Evolutionary conservation across 148 eudicot genomes (phyloP), one percentile per base, ranked within the genome.

Genomic region (Salicornia ramosissima): DNA sequence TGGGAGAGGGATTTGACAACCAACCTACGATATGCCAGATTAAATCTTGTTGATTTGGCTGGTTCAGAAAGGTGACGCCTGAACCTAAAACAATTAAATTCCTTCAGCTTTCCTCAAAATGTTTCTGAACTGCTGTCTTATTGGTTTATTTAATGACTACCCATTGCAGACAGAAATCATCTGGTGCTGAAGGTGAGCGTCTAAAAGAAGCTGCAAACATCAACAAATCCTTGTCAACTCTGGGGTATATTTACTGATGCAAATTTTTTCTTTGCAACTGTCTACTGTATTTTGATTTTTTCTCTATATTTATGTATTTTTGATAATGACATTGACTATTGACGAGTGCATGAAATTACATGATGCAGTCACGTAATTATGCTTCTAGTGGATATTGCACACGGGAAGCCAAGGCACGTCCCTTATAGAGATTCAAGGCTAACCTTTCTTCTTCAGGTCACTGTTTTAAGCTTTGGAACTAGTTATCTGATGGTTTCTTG

Each of bases 161-260:
- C 47, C 55, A 55, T 57, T 24, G 73, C 87, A 94, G 99, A 84
- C 99, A 94, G 78, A 94, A 94, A 81, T 78, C 91, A 69, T 94
- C 99, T 65, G 99, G 99, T 52, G 99, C 99, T 72, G 99, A 94
- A 78, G 99, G 99, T 71, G 99, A 91, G 73, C 89, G 99, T n/a
- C 70, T 94, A 64, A 94, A 89, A 77, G 99, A 94, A 80, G 99
- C 99, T 82, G 97, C 97, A 50, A 91, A 77, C 71, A 94, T 94
- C 42, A 94, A 94, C 77, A 94, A 86, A 85, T 94, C 99, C 47
- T 71, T 94, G 73, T 94, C 99, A 21, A 88, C 93, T 46, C 77
- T 94, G 59, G 99, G 99, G 99, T 94, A 89, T 46, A 69, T 40
- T 24, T 62, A 56, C 22, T 18, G 53, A 57, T 54, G 25, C 36